These are phyloP conservation scores for Solanum dulcamara DNA, from an alignment of 257 asterid species.

Conservation along the genomic window DNA sequence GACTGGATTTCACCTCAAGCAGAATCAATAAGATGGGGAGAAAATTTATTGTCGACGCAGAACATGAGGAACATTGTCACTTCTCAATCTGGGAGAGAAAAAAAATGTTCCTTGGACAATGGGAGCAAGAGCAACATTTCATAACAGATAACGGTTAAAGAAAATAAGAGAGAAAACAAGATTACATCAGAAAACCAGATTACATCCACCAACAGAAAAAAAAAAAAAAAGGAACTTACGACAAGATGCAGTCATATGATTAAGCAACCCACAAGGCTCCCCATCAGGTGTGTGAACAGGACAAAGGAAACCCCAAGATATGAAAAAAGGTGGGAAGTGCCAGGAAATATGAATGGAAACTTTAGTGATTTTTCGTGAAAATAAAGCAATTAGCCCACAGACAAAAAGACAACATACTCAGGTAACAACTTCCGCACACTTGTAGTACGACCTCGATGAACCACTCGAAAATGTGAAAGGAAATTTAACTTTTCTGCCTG, in stretches of 20 bases:
- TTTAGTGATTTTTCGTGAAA: not conserved
- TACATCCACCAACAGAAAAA: not conserved
- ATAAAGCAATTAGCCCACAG: not conserved
- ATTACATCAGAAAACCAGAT: too few relatives aligned
- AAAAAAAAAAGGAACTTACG: slow-evolving; percentile 50
- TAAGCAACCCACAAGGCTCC: slow-evolving; percentile 95
- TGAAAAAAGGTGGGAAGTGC: slow-evolving; percentile 17
- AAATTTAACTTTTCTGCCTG: slow-evolving; percentile 84
- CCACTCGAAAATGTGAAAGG: slow-evolving; percentile 91
- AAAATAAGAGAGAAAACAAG: not conserved
- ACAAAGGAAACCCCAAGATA: slow-evolving; percentile 97
- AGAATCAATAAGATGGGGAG: not conserved
- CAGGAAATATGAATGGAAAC: not conserved
- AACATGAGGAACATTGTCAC: not conserved
- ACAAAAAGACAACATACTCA: slow-evolving; percentile 53
- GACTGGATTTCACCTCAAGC: not conserved
- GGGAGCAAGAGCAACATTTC: not conserved
- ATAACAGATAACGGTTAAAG: not conserved
- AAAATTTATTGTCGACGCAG: not conserved
- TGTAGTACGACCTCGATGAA: slow-evolving; percentile 97
- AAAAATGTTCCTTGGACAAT: not conserved
- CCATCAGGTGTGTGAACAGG: slow-evolving; percentile 99
- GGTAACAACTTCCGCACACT: slow-evolving; percentile 96
- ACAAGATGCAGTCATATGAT: slow-evolving; percentile 86
- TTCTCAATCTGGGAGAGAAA: not conserved